These are phyloP conservation scores for Cladosporium sphaerospermum DNA, from an alignment of 2,329 filamentous ascomycete species.

Conservation along the genomic window DNA sequence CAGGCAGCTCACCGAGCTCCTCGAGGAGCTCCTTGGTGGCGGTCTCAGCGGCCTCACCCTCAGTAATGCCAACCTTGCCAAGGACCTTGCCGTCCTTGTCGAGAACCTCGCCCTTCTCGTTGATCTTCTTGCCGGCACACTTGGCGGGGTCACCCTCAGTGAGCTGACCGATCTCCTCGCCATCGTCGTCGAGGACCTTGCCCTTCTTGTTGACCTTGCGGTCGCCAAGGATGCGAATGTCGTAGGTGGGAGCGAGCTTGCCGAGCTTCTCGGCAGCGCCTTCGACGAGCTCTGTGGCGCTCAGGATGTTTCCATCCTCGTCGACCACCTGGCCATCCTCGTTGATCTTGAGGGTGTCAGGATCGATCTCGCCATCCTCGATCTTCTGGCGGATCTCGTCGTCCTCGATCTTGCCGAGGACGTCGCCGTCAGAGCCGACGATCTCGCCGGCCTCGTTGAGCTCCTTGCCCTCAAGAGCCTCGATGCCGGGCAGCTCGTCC, in stretches of 20 bases:
- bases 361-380: conserved; percentile 34
- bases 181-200: conserved; percentile 46
- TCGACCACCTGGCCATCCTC: conserved; percentile 47
- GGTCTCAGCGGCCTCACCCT: conserved; percentile 46
- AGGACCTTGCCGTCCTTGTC: conserved; percentile 47
- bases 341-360: conserved; percentile 45
- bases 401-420: conserved; percentile 45
- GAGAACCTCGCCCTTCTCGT: conserved; percentile 46
- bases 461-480: conserved; percentile 46
- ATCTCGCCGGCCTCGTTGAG: conserved; percentile 46
- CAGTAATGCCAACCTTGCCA: conserved; percentile 43
- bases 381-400: conserved; percentile 36
- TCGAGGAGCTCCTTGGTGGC: conserved; percentile 45
- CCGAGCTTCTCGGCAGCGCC: conserved; percentile 43
- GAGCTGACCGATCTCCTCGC: conserved; percentile 46
- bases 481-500: conserved; percentile 46
- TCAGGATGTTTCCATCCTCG: conserved; percentile 45
- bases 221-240: conserved; percentile 45
- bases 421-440: conserved; percentile 43
- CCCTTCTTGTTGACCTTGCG: conserved; percentile 54
- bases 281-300: conserved; percentile 45
- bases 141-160: conserved; percentile 40
- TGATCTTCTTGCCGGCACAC: conserved; percentile 43
- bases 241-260: conserved; percentile 34
- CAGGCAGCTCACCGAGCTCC: conserved; percentile 39